Evolutionary conservation across 2,329 filamentous ascomycete genomes (phyloP), one percentile per base, ranked within the genome.

Genomic region (Periglandula ipomoeae): DNA sequence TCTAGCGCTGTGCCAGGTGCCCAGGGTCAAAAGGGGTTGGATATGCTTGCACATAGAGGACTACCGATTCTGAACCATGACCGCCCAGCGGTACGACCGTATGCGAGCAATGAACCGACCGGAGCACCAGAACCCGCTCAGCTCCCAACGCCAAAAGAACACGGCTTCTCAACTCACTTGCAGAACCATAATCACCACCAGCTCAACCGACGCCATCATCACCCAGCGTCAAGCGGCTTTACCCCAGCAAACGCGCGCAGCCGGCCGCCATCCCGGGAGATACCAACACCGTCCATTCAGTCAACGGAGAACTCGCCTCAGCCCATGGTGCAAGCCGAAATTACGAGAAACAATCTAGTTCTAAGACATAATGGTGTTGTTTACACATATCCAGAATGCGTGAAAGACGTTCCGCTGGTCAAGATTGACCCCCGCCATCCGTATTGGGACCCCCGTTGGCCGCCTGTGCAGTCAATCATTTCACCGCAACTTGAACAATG

Each of bases 381-480:
- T 4, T 76, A 75, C 42, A 72, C 70, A 0, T 71, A 72, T 40
- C 78, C 78, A 0, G 66, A 71, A 20, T 71, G 76, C 54, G 73
- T 78, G 55, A 65, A 66, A 26, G 76, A 75, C 2, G 75, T 79
- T 1, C 77, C 77, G 0, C 53, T 79, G 2, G 69, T 64, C 34
- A 76, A 75, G 57, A 78, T 81, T 44, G 61, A 69, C 37, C 62
- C 68, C 15, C 60, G 56, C 7, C 71, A 81, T 37, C 71, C 74
- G 0, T 80, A 80, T 58, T 81, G 77, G 77, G 75, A 80, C 13
- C 59, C 68, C 0, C 67, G 69, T 4, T 81, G 78, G 78, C 67
- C 68, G 10, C 61, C 70, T 3, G 61, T 78, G 4, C 68, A 69
- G 48, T 58, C 59, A 1, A 53, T 69, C 6, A 70, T 78, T 7